These are phyloP conservation scores for Neurospora terricola DNA, from an alignment of 495 filamentous ascomycete species.

Conservation along the genomic window DNA sequence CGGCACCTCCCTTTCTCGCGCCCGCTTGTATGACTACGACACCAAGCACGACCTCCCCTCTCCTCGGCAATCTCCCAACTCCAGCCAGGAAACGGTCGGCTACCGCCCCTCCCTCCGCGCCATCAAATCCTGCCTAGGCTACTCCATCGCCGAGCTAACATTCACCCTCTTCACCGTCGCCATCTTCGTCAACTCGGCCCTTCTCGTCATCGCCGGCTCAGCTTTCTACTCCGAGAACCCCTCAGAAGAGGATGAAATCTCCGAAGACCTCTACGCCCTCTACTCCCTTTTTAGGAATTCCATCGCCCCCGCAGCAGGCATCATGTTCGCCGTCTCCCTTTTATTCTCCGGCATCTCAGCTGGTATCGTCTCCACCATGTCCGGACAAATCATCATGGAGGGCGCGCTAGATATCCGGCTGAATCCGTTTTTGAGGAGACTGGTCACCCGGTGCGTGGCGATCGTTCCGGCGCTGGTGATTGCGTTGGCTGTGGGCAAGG, in stretches of 20 bases:
- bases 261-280: constrained; percentile 59
- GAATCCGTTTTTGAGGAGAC: constrained; percentile 39
- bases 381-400: constrained; percentile 49
- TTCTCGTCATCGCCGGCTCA: constrained; percentile 68
- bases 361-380: constrained; percentile 50
- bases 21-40: constrained; percentile 7
- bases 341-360: constrained; percentile 44
- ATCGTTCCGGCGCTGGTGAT: constrained; percentile 72
- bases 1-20: constrained; percentile 8
- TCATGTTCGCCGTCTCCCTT: constrained; percentile 46
- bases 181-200: constrained; percentile 69
- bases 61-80: neutral
- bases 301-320: constrained; percentile 52
- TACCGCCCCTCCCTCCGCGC: constrained; percentile 61
- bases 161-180: constrained; percentile 66
- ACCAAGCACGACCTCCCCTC: constrained; percentile 2
- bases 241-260: neutral
- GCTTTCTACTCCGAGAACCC: constrained; percentile 39
- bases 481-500: constrained; percentile 56
- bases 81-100: constrained; percentile 30
- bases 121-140: constrained; percentile 59
- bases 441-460: constrained; percentile 50
- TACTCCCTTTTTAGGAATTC: constrained; percentile 51
- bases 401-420: constrained; percentile 43
- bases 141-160: constrained; percentile 56